A percentile compares a stretch with the other conserved stretches of the same genome.
These are phyloP conservation scores for Ceratocystis cubensis DNA, from an alignment of 2,329 filamentous ascomycete species.

Conservation along the genomic window DNA sequence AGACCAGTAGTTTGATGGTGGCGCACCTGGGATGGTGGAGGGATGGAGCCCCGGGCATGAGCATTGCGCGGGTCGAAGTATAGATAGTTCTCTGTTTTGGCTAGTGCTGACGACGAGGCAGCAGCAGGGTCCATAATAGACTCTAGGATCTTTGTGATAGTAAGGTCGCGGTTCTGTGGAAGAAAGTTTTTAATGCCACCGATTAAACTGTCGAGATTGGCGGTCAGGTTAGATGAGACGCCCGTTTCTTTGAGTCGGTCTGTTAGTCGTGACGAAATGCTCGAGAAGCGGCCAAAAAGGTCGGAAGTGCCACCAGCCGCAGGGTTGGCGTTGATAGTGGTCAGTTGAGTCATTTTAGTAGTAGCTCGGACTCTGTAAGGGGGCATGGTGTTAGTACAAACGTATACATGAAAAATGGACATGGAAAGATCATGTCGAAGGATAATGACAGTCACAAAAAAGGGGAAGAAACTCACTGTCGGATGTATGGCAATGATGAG, in stretches of 20 bases:
- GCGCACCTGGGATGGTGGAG: constrained; percentile 55
- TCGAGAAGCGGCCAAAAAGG: constrained; percentile 85
- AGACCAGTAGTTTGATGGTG: constrained; percentile 33
- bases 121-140: constrained; percentile 93
- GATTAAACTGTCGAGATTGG: constrained; percentile 87
- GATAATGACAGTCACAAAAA: neutral
- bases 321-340: constrained; percentile 64
- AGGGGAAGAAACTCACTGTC: constrained; percentile 47
- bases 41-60: constrained; percentile 84
- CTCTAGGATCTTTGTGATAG: constrained; percentile 94
- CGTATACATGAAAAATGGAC: no score
- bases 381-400: neutral
- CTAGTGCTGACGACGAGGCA: constrained; percentile 80
- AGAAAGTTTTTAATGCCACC: constrained; percentile 96
- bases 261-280: constrained; percentile 80
- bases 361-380: constrained; percentile 65
- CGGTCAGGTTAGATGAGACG: constrained; percentile 54
- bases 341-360: constrained; percentile 96
- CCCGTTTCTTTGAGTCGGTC: constrained; percentile 85
- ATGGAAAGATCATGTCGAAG: no score
- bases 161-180: constrained; percentile 89
- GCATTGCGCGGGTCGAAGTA: constrained; percentile 94
- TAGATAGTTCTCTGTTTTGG: constrained; percentile 90
- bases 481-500: constrained; percentile 69
- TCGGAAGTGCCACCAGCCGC: constrained; percentile 46